Conservation (phyloP, 805 yeast species). For the Pichia californica region DNA sequence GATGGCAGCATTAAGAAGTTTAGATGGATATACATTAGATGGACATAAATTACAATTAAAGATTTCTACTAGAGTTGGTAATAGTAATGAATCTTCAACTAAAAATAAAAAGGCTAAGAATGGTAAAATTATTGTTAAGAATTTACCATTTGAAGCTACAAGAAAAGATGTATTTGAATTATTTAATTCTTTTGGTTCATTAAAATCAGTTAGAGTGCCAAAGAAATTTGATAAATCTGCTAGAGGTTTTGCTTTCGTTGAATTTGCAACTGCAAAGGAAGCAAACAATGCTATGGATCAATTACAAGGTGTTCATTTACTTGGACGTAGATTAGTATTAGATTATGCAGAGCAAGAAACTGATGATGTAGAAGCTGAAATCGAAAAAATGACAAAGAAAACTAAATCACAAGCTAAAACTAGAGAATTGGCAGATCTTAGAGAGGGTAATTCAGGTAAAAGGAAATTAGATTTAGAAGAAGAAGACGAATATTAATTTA, state of each 20-base stretch:
- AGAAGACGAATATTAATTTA: constrained; percentile 21
- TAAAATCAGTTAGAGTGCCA: constrained; percentile 92
- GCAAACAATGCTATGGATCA: constrained; percentile 93
- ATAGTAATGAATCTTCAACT: constrained; percentile 32
- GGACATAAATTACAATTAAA: constrained; percentile 90
- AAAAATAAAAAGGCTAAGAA: constrained; percentile 36
- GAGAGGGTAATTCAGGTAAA: constrained; percentile 59
- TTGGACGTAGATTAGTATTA: constrained; percentile 91
- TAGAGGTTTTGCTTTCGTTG: constrained; percentile 97
- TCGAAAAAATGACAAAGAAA: constrained; percentile 82
- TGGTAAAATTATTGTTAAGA: constrained; percentile 88
- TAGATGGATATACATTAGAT: constrained; percentile 75
- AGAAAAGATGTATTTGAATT: constrained; percentile 89
- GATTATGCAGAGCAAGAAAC: constrained; percentile 84
- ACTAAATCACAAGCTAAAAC: constrained; percentile 77
- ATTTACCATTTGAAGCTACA: constrained; percentile 93
- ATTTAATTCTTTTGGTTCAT: constrained; percentile 90
- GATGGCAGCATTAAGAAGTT: constrained; percentile 57
- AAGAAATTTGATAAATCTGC: constrained; percentile 92
- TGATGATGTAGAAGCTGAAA: constrained; percentile 82
- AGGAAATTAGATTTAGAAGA: constrained; percentile 64
- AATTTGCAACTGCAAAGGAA: constrained; percentile 78
- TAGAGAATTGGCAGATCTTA: constrained; percentile 63
- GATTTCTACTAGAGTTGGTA: constrained; percentile 65
- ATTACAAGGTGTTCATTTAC: constrained; percentile 89